Evolutionary conservation across 148 eudicot genomes (phyloP), one percentile per base, ranked within the genome.

Genomic region (Chenopodium quinoa): DNA sequence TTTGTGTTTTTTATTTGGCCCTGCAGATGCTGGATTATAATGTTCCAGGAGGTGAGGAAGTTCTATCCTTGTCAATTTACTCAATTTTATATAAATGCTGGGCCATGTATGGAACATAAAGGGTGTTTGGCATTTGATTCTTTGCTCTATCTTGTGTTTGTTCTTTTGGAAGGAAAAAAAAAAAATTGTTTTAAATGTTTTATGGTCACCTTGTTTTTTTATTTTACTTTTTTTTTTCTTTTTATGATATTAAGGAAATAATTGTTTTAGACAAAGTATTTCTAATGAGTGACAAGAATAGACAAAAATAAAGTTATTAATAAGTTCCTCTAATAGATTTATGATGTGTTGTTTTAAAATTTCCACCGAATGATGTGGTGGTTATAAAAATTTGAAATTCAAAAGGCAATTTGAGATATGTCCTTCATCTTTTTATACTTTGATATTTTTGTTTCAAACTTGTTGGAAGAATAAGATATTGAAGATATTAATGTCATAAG

Each of bases 11-110:
- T 77, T 34, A 73, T 73, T 44, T 27, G 29, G 29, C 19, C 17
- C 74, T 86, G 62, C 97, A 94, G 98, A 92, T 94, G 94, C 78
- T 94, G 87, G 98, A 94, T 85, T 90, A 94, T 87, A 95, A 91
- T 89, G 98, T 95, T 25, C 98, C 96, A 68, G 97, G 98, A 91
- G 98, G 98, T 93, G 76, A 52, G 85, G 68, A 83, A 25, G 62
- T 32, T 12, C 68, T 74, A 23, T 40, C 62, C 23, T 34, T 71
- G 31, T 72, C 75, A 66, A 58, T 60, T 16, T 72, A 11, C 14
- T 44, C 62, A 67, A 46, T 60, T 37, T 70, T 79, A 44, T 19
- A 13, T 73, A 17, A 75, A 13, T 83, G 78, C 37, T 66, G 47
- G 79, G 20, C 29, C 85, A 78, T 75, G 8, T 70, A 3, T 79